Evolutionary conservation across 805 yeast genomes (phyloP), one percentile per base, ranked within the genome.

Genomic region (Yarrowia phangngaensis): DNA sequence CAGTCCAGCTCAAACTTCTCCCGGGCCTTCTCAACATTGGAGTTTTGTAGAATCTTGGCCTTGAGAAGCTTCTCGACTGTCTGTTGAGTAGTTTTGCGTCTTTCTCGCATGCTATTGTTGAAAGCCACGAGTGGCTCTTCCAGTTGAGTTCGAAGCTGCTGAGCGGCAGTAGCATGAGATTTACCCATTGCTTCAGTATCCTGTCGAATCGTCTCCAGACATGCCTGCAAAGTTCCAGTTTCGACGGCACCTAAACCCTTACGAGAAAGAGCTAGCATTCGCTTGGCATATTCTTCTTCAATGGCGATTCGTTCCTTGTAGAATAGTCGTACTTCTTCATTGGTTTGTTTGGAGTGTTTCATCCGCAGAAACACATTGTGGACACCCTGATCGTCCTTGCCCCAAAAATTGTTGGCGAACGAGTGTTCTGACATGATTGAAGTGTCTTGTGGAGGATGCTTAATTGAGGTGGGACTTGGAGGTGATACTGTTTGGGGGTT

Each of bases 241-340:
- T 79, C 85, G 51, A 68, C 70, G 3, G 74, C 60, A 1, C 88
- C 89, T 4, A 78, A 63, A 0, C 67, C 57, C 55, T 70, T 73
- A 41, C 67, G 64, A 15, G 84, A 66, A 16, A 86, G 65, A 12
- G 72, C 69, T 33, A 66, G 67, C 55, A 87, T 62, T 52, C 71
- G 72, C 50, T 75, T 73, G 28, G 80, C 66, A 58, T 84, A 84
- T 19, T 87, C 95, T 53, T 79, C 82, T 58, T 86, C 95, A 29
- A 87, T 73, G 12, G 75, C 68, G 1, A 75, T 66, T 28, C 72
- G 58, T 51, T 79, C 84, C 52, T 69, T 73, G 63, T 76, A 78
- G 53, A 73, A 78, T 1, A 58, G 55, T 7, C 67, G 60, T 13
- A 80, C 57, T 22, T 72, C 75, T 20, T 77, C 79, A 40, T 76